Percentiles rank a stretch among this genome's conserved stretches.
Evolutionary conservation across 305 asterid species (phyloP).

Genomic region (Solanum hybrid): DNA sequence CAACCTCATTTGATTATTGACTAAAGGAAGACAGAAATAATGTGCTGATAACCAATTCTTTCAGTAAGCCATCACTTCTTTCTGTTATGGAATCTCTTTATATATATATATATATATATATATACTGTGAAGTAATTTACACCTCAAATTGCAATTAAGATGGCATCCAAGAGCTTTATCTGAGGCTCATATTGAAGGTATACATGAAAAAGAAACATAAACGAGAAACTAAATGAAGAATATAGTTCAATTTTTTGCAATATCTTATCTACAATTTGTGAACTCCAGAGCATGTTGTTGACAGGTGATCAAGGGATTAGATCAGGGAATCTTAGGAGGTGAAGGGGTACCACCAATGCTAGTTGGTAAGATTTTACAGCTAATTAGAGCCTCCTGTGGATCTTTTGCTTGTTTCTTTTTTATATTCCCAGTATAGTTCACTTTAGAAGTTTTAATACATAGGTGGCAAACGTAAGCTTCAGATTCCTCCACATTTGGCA

Average conservation of each 20-base stretch:
- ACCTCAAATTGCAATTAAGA: neutral
- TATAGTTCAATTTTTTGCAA: neutral
- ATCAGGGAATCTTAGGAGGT: slow-evolving; percentile 82
- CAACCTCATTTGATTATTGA: neutral
- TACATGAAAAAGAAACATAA: neutral
- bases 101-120: neutral
- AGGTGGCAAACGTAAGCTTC: slow-evolving; percentile 85
- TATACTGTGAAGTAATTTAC: neutral
- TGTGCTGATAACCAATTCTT: neutral
- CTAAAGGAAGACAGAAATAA: neutral
- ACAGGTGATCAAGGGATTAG: slow-evolving; percentile 80
- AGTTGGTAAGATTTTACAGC: slow-evolving; percentile 39
- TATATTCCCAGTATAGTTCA: neutral
- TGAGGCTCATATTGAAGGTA: neutral
- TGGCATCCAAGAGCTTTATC: neutral
- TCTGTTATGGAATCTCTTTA: neutral
- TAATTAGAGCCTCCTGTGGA: neutral
- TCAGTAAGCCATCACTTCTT: neutral
- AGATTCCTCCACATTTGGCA: slow-evolving; percentile 74
- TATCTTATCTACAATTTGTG: neutral
- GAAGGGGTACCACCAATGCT: slow-evolving; percentile 90
- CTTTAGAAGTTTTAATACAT: neutral
- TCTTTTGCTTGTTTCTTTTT: neutral
- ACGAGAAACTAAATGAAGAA: neutral
- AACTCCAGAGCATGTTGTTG: neutral